Percentiles rank a stretch among this genome's conserved stretches.
Evolutionary conservation across 1,284 basidiomycete genomes (phyloP).

Genomic region (Tilletia walkeri): DNA sequence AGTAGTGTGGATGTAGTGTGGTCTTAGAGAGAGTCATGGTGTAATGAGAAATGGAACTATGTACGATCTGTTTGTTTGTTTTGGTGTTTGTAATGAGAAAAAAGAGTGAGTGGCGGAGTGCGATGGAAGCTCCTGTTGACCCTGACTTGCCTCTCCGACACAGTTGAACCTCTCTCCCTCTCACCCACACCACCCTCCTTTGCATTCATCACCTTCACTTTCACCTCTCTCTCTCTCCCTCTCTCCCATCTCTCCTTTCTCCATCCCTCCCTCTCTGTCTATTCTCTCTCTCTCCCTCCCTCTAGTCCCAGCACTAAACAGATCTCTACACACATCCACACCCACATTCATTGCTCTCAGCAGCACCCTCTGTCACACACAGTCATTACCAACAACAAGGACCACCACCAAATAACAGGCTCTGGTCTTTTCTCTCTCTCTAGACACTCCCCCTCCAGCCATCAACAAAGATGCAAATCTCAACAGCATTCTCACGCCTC

Average conservation of each 20-base stretch:
- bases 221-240: background rate
- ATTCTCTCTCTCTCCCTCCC: background rate
- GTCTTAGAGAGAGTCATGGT: too few species aligned
- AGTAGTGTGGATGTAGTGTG: too few species aligned
- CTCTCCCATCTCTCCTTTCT: background rate
- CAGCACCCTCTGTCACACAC: background rate
- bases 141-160: too few species aligned
- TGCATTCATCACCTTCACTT: background rate
- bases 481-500: background rate
- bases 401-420: too few species aligned
- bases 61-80: too few species aligned
- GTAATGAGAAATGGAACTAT: too few species aligned
- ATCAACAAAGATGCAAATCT: background rate
- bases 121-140: too few species aligned
- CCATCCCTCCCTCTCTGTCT: background rate
- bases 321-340: background rate
- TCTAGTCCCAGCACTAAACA: background rate
- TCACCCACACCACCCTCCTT: background rate
- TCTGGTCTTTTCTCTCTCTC: background rate
- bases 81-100: too few species aligned
- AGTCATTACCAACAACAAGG: background rate
- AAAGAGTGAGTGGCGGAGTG: too few species aligned
- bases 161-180: too few species aligned
- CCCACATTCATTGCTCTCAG: background rate
- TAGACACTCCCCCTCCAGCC: background rate